A percentile compares a stretch with the other conserved stretches of the same genome.
phyloP scores from a whole-genome alignment of 2,329 filamentous ascomycete genomes.

The Biscogniauxia marginata region DNA sequence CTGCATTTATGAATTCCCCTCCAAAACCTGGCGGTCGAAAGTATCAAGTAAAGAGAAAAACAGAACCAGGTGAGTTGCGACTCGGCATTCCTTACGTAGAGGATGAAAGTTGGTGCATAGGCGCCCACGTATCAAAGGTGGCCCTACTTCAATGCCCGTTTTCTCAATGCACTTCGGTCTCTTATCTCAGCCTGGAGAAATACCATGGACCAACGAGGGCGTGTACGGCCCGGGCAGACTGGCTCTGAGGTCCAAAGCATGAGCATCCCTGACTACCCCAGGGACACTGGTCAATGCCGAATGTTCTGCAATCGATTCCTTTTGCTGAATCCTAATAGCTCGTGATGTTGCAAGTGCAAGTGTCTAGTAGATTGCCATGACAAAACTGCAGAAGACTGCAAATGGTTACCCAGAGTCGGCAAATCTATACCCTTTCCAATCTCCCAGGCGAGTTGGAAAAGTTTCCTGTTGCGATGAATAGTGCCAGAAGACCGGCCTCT shows the following conservation, averaged over 20 bases:
- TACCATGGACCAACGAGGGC: constrained; percentile 14
- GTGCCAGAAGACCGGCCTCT: background rate
- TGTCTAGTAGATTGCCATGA: constrained; percentile 24
- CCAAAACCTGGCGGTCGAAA: constrained; percentile 29
- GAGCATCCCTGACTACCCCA: constrained; percentile 17
- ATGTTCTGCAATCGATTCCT: constrained; percentile 20
- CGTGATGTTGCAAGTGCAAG: constrained; percentile 23
- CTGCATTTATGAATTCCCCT: constrained; percentile 33
- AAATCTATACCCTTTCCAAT: constrained; percentile 15
- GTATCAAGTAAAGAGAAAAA: constrained; percentile 31
- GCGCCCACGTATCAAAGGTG: constrained; percentile 14
- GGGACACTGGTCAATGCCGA: constrained; percentile 18
- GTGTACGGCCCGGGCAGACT: constrained; percentile 7
- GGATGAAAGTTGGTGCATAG: constrained; percentile 11
- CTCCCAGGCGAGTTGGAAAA: constrained; percentile 6
- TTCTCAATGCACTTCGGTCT: constrained; percentile 10
- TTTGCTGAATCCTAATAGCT: constrained; percentile 22
- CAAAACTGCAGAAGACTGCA: constrained; percentile 24
- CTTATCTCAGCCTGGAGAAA: constrained; percentile 12
- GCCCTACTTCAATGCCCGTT: constrained; percentile 8
- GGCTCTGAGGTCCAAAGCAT: constrained; percentile 17
- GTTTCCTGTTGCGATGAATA: constrained; percentile 10
- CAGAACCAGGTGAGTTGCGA: constrained; percentile 18
- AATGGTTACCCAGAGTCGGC: constrained; percentile 19
- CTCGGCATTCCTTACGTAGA: constrained; percentile 19